phyloP scores from a whole-genome alignment of 208 protist species.

The Trypanosoma grayi region DNA sequence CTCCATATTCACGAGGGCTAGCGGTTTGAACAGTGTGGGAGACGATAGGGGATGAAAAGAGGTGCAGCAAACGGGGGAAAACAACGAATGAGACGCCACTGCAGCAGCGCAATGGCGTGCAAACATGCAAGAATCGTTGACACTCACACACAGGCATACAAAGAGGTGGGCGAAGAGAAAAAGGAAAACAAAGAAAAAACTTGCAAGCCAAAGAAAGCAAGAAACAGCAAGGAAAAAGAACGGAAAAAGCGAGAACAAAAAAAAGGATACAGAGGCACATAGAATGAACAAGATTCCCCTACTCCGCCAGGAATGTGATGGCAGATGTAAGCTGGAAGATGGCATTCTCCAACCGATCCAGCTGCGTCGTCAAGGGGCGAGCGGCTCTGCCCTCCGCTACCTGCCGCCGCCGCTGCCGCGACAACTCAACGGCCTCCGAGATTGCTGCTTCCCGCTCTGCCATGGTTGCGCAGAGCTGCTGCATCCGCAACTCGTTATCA shows the following conservation, averaged over 20 bases:
- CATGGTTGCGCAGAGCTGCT: slow-evolving; percentile 3
- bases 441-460: slow-evolving; percentile 22
- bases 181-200: not conserved
- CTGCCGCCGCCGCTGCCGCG: slow-evolving; percentile 7
- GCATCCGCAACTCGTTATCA: not conserved
- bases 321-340: slow-evolving; percentile 18
- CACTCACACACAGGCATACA: slow-evolving; percentile 2
- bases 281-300: not conserved
- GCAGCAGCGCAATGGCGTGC: no score
- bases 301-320: not conserved
- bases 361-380: not conserved
- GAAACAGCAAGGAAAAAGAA: not conserved
- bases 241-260: slow-evolving; percentile 6
- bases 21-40: no score
- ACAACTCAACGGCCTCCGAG: slow-evolving; percentile 18
- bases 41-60: slow-evolving; percentile 1
- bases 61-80: not conserved
- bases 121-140: not conserved
- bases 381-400: not conserved
- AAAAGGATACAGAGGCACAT: slow-evolving; percentile 8
- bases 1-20: no score
- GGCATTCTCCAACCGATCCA: slow-evolving; percentile 14
- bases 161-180: not conserved
- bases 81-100: not conserved
- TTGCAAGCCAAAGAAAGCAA: not conserved